Evolutionary conservation across 345 rosid genomes (phyloP).

Genomic region (Sonneratia alba): DNA sequence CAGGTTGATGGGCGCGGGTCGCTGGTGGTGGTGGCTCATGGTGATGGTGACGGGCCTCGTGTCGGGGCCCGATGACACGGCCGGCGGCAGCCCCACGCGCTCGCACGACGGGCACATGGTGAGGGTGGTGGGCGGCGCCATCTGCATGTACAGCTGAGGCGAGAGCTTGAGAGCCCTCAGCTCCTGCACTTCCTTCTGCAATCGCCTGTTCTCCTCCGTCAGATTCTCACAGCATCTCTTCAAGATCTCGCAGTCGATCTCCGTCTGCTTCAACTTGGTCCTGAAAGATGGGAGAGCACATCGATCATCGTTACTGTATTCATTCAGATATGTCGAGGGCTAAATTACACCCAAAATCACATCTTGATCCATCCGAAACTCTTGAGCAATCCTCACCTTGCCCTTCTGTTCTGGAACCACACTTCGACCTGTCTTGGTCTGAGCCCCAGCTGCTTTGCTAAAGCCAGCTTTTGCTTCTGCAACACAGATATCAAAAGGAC

Average conservation of each 20-base stretch:
- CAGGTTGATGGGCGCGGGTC: constrained; percentile 8
- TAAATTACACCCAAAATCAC: not conserved
- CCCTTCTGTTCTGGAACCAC: constrained; percentile 98
- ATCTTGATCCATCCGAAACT: not conserved
- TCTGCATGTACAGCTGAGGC: constrained; percentile 97
- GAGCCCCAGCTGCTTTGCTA: constrained; percentile 82
- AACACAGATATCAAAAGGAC: not conserved
- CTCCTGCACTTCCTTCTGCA: constrained; percentile 93
- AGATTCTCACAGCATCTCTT: constrained; percentile 94
- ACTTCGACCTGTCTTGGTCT: constrained; percentile 93
- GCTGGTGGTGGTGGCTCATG: constrained; percentile 1
- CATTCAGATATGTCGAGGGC: too few species aligned
- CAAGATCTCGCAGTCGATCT: constrained; percentile 93
- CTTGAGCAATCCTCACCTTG: constrained; percentile 43
- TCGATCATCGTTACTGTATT: not conserved
- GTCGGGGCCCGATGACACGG: not conserved
- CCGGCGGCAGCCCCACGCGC: constrained; percentile 68
- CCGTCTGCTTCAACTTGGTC: constrained; percentile 97
- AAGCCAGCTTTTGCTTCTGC: constrained; percentile 82
- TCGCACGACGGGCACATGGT: constrained; percentile 99
- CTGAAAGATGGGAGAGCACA: constrained; percentile 19
- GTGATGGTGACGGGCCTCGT: not conserved
- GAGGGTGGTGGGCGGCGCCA: constrained; percentile 96
- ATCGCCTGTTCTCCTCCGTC: constrained; percentile 89
- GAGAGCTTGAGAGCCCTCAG: constrained; percentile 90